Evolutionary conservation across 2,329 filamentous ascomycete genomes (phyloP).

Genomic region (Trichoderma sp.): DNA sequence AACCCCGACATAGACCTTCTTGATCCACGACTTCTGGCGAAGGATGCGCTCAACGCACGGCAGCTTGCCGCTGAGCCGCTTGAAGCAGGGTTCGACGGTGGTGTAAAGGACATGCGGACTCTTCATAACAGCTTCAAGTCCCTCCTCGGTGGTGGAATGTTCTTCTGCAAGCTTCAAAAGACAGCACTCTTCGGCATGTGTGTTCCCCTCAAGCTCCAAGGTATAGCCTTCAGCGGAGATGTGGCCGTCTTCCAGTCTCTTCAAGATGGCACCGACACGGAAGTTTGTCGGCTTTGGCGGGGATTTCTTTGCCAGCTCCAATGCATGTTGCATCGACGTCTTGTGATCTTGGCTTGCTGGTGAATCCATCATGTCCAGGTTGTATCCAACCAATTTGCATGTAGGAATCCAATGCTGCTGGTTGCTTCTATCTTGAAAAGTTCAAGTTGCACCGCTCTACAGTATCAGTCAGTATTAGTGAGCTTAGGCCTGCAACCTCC

Average conservation of each 20-base stretch:
- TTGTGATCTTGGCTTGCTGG: slow-evolving; percentile 42
- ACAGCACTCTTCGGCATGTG: slow-evolving; percentile 93
- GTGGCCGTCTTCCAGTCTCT: slow-evolving; percentile 54
- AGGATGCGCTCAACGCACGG: slow-evolving; percentile 80
- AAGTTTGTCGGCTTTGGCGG: slow-evolving; percentile 89
- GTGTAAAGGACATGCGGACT: slow-evolving; percentile 67
- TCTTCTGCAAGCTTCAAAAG: slow-evolving; percentile 66
- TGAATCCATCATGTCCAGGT: slow-evolving; percentile 25
- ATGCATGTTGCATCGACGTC: slow-evolving; percentile 64
- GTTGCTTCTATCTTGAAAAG: not conserved
- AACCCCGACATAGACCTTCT: slow-evolving; percentile 81
- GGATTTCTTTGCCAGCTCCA: slow-evolving; percentile 74
- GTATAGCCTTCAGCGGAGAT: slow-evolving; percentile 85
- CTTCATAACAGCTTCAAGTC: slow-evolving; percentile 44
- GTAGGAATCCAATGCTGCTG: not conserved
- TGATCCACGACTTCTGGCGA: slow-evolving; percentile 59
- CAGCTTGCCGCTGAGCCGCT: slow-evolving; percentile 70
- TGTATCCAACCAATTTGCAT: not conserved
- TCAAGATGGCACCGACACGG: slow-evolving; percentile 87
- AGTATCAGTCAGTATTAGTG: not conserved
- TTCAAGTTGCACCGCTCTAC: not conserved
- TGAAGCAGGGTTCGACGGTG: slow-evolving; percentile 83
- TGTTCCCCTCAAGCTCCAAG: slow-evolving; percentile 86
- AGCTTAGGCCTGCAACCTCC: not conserved
- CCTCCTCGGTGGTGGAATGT: slow-evolving; percentile 51